phyloP scores from a whole-genome alignment of 441 rosid genomes.

The Syzygium malaccense region DNA sequence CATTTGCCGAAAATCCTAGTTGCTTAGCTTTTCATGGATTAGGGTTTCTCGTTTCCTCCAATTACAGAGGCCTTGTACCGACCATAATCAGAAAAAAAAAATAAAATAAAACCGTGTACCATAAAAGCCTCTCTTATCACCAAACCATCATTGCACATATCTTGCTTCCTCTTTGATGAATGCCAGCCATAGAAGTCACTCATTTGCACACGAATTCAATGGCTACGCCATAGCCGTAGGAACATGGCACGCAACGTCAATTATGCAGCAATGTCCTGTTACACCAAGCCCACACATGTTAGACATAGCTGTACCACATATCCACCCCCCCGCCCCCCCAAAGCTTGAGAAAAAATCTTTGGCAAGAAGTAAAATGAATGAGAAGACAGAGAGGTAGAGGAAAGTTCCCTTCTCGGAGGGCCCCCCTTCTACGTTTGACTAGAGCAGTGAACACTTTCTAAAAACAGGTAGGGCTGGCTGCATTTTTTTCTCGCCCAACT shows the following conservation, averaged over 20 bases:
- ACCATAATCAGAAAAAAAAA: background rate
- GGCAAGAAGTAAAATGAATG: background rate
- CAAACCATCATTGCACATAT: background rate
- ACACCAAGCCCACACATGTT: background rate
- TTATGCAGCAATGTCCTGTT: background rate
- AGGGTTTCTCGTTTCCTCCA: background rate
- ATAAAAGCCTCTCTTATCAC: background rate
- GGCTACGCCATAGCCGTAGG: background rate
- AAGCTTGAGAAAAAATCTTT: background rate
- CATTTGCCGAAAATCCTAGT: too few species aligned
- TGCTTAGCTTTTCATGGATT: background rate
- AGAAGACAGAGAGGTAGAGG: background rate
- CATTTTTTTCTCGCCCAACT: constrained; percentile 5
- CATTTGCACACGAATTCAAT: background rate
- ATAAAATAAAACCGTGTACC: background rate
- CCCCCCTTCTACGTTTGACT: constrained; percentile 26
- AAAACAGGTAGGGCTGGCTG: background rate
- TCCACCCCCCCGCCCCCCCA: background rate
- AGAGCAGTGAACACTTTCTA: background rate
- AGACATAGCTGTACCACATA: background rate
- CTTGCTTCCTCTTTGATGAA: background rate
- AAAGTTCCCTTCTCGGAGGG: constrained; percentile 2
- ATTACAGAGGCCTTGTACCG: background rate
- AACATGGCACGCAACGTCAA: background rate
- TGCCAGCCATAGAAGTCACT: background rate